A percentile compares a stretch with the other conserved stretches of the same genome.
phyloP scores from a whole-genome alignment of 1,284 basidiomycete species.

The Microbotryum scabiosae region DNA sequence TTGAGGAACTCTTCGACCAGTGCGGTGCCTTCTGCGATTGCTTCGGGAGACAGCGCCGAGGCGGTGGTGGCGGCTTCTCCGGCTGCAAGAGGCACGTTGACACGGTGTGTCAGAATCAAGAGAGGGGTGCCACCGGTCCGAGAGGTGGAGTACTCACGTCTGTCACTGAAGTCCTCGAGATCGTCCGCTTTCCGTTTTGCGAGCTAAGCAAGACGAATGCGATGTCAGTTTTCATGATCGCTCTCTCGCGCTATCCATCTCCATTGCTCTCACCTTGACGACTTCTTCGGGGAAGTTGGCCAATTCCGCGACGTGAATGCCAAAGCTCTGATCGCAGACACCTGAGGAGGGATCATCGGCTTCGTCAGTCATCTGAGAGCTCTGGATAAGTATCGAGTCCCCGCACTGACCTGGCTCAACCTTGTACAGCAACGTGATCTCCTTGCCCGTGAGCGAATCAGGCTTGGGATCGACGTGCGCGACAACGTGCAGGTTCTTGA shows the following conservation, averaged over 20 bases:
- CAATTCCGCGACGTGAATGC: slow-evolving; percentile 93
- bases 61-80: slow-evolving; percentile 52
- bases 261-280: slow-evolving; percentile 55
- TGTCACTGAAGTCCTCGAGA: slow-evolving; percentile 68
- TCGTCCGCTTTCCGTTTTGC: slow-evolving; percentile 94
- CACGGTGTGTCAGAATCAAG: not conserved
- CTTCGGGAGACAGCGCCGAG: slow-evolving; percentile 12
- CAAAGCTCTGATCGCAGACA: slow-evolving; percentile 83
- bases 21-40: slow-evolving; percentile 55
- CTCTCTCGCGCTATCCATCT: too few species aligned
- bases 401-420: slow-evolving; percentile 68
- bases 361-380: slow-evolving; percentile 42
- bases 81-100: slow-evolving; percentile 12
- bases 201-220: slow-evolving; percentile 48
- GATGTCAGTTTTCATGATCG: not conserved
- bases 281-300: slow-evolving; percentile 95
- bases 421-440: slow-evolving; percentile 91
- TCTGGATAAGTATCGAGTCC: not conserved
- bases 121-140: not conserved
- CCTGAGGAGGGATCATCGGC: slow-evolving; percentile 33
- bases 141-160: not conserved
- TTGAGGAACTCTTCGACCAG: slow-evolving; percentile 72
- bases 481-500: slow-evolving; percentile 92
- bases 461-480: slow-evolving; percentile 71
- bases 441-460: slow-evolving; percentile 50